Evolutionary conservation across 2,329 filamentous ascomycete genomes (phyloP), one percentile per base, ranked within the genome.

Genomic region (Rugonectria rugulosa): DNA sequence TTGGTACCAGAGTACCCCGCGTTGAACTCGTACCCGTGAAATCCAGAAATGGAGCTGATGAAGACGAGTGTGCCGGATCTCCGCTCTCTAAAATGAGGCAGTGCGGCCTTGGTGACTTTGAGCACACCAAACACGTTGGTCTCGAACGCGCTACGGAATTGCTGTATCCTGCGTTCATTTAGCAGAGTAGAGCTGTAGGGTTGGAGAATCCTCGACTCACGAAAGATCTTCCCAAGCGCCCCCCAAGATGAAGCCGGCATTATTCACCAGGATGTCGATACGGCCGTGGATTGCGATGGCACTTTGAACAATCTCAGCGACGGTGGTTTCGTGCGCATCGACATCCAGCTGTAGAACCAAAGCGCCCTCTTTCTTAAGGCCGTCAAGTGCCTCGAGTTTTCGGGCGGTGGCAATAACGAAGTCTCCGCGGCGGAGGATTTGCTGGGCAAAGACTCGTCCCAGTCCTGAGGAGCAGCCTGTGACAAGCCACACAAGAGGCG

Each of bases 381-480:
- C 64, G 26, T 66, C 48, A 4, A 75, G 68, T 12, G 15, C 34
- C 8, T 72, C 69, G 0, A 72, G 71, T 15, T 73, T 68, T 5
- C 76, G 74, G 0, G 74, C 75, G 1, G 75, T 77, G 1, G 77
- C 76, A 46, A 79, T 73, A 14, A 77, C 72, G 14, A 74, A 71
- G 38, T 79, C 74, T 0, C 75, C 77, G 2, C 63, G 61, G 17
- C 70, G 66, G 9, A 72, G 62, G 29, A 79, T 69, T 43, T 75
- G 70, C 14, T 70, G 68, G 5, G 74, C 73, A 15, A 78, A 64
- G 5, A 65, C 43, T 31, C 73, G 67, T 12, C 76, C 77, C 31
- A 79, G 78, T 17, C 76, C 77, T 43, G 72, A 77, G 8, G 75
- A 77, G 60, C 74, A 77, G 40, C 76, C 76, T 1, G 77, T 79